These are phyloP conservation scores for Blastobotrys aristatus DNA, from an alignment of 1,139 yeast species.

Conservation along the genomic window DNA sequence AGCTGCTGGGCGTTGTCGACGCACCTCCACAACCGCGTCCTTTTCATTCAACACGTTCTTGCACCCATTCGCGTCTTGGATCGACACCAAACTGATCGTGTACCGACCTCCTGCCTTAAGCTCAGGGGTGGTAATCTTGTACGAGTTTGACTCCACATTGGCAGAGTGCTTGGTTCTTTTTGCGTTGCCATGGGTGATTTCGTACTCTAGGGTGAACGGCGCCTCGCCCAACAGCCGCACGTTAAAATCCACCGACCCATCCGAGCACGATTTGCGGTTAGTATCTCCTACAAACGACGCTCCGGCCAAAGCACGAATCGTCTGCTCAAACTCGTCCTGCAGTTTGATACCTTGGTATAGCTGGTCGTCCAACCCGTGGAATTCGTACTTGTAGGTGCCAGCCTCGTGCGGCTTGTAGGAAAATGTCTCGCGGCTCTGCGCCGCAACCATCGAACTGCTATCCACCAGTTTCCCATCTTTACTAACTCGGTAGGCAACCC, in stretches of 20 bases:
- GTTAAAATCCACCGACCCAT: conserved; percentile 45
- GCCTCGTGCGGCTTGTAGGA: conserved; percentile 73
- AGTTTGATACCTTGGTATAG: conserved; percentile 35
- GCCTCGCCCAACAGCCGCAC: conserved; percentile 67
- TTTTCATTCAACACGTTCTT: conserved; percentile 57
- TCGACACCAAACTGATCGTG: conserved; percentile 54
- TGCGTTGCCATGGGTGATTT: conserved; percentile 45
- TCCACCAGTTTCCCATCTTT: conserved; percentile 28
- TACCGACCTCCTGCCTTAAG: conserved; percentile 66
- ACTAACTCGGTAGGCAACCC: conserved; percentile 54
- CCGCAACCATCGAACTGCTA: conserved; percentile 25
- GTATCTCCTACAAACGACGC: conserved; percentile 32
- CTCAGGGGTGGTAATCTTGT: conserved; percentile 49
- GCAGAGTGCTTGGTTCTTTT: conserved; percentile 41
- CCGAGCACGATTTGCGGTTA: conserved; percentile 40
- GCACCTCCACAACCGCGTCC: conserved; percentile 56
- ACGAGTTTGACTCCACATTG: conserved; percentile 40
- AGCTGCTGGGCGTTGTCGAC: conserved; percentile 61
- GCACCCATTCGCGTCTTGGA: conserved; percentile 72
- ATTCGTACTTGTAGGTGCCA: conserved; percentile 73
- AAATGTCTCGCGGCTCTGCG: conserved; percentile 46
- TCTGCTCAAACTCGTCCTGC: conserved; percentile 31
- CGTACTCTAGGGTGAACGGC: conserved; percentile 71
- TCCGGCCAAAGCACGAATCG: conserved; percentile 36
- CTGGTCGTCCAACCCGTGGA: conserved; percentile 41